These are phyloP conservation scores for Xenoacremonium recifei DNA, from an alignment of 2,329 filamentous ascomycete species.

Conservation along the genomic window DNA sequence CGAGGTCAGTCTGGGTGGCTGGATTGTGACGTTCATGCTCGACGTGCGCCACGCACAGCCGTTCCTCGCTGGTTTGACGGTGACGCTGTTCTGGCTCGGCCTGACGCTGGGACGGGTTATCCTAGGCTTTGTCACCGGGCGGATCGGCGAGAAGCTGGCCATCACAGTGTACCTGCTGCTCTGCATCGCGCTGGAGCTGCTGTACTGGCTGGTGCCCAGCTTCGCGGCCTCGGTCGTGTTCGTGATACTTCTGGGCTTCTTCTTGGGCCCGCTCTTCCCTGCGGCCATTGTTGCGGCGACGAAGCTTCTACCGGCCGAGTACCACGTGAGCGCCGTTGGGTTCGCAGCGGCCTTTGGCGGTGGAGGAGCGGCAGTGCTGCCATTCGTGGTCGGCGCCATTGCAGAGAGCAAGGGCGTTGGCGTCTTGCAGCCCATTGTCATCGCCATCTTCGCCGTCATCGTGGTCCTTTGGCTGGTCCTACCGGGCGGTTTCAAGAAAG, in stretches of 20 bases:
- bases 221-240: conserved; percentile 73
- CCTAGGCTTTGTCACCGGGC: conserved; percentile 73
- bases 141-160: conserved; percentile 68
- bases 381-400: conserved; percentile 68
- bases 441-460: conserved; percentile 47
- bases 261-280: conserved; percentile 77
- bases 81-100: conserved; percentile 82
- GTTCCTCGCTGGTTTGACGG: conserved; percentile 72
- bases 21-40: conserved; percentile 89
- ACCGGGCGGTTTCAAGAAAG: conserved; percentile 37
- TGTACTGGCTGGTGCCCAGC: conserved; percentile 80
- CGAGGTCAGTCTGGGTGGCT: conserved; percentile 72
- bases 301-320: conserved; percentile 68
- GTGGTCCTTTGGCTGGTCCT: conserved; percentile 45
- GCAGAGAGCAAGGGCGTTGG: conserved; percentile 56
- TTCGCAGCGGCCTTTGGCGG: conserved; percentile 79
- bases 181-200: conserved; percentile 62
- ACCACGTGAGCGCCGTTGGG: conserved; percentile 79
- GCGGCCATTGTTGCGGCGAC: conserved; percentile 71
- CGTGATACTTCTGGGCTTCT: conserved; percentile 72
- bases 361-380: conserved; percentile 65
- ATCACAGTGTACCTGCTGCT: conserved; percentile 62
- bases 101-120: conserved; percentile 71
- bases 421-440: conserved; percentile 55
- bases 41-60: conserved; percentile 64